phyloP scores from a whole-genome alignment of 257 asterid species.

The Solanum pennellii region DNA sequence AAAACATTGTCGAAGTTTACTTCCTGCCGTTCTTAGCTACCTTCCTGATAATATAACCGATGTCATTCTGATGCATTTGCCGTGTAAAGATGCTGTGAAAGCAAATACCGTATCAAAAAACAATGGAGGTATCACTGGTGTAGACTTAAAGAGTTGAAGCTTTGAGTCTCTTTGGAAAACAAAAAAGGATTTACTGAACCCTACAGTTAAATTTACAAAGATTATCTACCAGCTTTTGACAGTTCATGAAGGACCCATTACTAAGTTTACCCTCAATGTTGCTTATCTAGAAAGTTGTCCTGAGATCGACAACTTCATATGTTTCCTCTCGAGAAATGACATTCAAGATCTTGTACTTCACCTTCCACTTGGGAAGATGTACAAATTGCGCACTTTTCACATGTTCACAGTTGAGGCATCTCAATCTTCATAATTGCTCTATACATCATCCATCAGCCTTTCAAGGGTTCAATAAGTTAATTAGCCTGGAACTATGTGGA shows the following conservation, averaged over 20 bases:
- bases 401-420: background rate
- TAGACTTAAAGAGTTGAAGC: background rate
- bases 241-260: background rate
- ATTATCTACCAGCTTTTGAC: background rate
- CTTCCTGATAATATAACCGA: background rate
- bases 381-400: background rate
- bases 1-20: background rate
- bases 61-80: background rate
- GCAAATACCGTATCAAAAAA: background rate
- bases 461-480: background rate
- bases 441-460: background rate
- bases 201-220: background rate
- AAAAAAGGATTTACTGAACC: background rate
- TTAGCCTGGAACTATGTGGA: background rate
- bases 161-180: background rate
- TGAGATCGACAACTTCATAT: background rate
- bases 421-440: background rate
- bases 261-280: background rate
- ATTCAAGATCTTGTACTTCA: background rate
- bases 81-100: background rate
- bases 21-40: background rate
- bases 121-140: background rate
- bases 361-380: background rate
- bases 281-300: background rate
- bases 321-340: background rate